A percentile compares a stretch with the other conserved stretches of the same genome.
These are phyloP conservation scores for Coemansia reversa DNA, from an alignment of 192 early-diverging fungal species.

Conservation along the genomic window DNA sequence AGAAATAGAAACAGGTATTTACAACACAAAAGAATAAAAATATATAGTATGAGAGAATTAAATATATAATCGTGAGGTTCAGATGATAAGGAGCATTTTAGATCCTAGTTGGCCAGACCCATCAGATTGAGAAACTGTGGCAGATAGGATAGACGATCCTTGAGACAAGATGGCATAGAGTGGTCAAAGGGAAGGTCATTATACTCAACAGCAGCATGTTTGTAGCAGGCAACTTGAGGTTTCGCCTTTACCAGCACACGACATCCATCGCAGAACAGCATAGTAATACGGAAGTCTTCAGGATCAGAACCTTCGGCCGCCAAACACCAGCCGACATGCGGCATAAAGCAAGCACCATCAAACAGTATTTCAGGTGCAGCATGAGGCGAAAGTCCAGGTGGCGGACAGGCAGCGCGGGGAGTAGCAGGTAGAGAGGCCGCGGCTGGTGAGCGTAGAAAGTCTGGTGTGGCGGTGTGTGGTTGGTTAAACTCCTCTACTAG, in stretches of 20 bases:
- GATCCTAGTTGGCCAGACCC: slow-evolving; percentile 29
- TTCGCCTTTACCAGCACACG: slow-evolving; percentile 32
- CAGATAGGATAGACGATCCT: slow-evolving; percentile 30
- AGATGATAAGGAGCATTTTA: no score
- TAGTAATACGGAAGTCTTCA: slow-evolving; percentile 28
- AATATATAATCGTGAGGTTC: no score
- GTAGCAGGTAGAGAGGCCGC: no score
- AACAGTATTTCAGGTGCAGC: slow-evolving; percentile 22
- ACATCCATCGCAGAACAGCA: slow-evolving; percentile 50
- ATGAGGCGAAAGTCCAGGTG: no score
- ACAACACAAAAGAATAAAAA: no score
- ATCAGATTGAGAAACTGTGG: slow-evolving; percentile 37
- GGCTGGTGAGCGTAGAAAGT: slow-evolving; percentile 20
- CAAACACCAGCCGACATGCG: slow-evolving; percentile 54
- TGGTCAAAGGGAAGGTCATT: slow-evolving; percentile 31
- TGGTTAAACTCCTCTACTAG: slow-evolving; percentile 42
- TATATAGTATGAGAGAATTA: no score
- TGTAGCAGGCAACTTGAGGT: slow-evolving; percentile 27
- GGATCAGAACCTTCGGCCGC: slow-evolving; percentile 17
- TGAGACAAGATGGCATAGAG: slow-evolving; percentile 33
- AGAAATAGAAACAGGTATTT: no score
- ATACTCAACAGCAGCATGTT: slow-evolving; percentile 19
- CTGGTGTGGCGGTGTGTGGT: slow-evolving; percentile 1
- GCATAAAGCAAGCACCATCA: slow-evolving; percentile 37
- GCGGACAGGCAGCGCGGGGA: no score